These are phyloP conservation scores for Irpex sp. DNA, from an alignment of 1,284 basidiomycete genomes.

Conservation along the genomic window DNA sequence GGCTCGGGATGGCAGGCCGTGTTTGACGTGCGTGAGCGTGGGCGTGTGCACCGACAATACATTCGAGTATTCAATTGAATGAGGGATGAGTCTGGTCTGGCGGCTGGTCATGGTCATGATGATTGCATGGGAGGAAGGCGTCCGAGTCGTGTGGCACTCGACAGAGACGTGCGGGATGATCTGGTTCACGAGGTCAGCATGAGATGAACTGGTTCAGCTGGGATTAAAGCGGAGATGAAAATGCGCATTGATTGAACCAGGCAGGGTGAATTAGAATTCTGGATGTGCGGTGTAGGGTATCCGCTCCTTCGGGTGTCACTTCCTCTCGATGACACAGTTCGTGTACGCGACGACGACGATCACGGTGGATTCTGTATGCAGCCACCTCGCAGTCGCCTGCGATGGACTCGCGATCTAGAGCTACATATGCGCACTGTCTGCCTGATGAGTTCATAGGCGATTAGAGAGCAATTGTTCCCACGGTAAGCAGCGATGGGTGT, in stretches of 20 bases:
- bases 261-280: background rate
- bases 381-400: background rate
- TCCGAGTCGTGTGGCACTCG: too few species aligned
- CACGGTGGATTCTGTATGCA: background rate
- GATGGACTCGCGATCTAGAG: background rate
- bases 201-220: background rate
- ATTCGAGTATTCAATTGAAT: too few species aligned
- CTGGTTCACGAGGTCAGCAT: background rate
- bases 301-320: background rate
- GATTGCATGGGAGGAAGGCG: too few species aligned
- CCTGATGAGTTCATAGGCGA: background rate
- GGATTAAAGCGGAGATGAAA: background rate
- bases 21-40: too few species aligned
- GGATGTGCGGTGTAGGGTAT: background rate
- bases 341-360: background rate
- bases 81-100: too few species aligned
- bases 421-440: background rate
- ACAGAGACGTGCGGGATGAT: too few species aligned
- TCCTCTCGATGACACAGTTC: background rate
- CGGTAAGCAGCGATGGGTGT: background rate
- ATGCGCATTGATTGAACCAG: background rate
- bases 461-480: background rate
- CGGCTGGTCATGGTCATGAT: too few species aligned
- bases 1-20: too few species aligned
- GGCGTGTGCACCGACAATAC: too few species aligned